Conservation (phyloP, 106 monocot species). For the Chionographis japonica region DNA sequence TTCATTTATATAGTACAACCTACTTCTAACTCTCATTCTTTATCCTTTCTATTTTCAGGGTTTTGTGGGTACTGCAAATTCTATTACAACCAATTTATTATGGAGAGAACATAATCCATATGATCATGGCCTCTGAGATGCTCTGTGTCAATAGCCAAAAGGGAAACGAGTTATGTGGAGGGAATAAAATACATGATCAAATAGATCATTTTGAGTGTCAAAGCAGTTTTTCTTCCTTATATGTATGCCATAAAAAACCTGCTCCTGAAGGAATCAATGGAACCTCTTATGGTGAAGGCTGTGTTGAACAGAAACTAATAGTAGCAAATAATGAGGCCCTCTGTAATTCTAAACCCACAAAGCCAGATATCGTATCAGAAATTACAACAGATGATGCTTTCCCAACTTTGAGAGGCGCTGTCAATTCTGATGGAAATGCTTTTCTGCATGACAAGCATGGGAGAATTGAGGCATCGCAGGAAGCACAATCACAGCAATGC, state of each 20-base stretch:
- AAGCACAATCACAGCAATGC: constrained; percentile 5
- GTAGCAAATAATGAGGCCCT: constrained; percentile 8
- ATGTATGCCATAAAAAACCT: constrained; percentile 7
- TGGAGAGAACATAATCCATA: neutral
- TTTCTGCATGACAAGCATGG: constrained; percentile 12
- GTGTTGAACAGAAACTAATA: constrained; percentile 3
- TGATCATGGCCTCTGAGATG: constrained; percentile 4
- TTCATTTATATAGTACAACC: neutral
- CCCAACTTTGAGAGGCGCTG: neutral
- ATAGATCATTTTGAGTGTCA: constrained; percentile 12
- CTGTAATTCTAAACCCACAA: constrained; percentile 4
- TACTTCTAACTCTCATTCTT: neutral
- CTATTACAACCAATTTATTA: neutral
- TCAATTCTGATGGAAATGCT: constrained; percentile 13
- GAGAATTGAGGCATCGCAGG: constrained; percentile 10
- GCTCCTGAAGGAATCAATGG: constrained; percentile 16
- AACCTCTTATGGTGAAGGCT: constrained; percentile 3
- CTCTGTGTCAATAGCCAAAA: neutral
- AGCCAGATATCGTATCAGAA: constrained; percentile 8
- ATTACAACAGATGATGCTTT: neutral
- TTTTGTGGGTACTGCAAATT: neutral
- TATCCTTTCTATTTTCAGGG: neutral
- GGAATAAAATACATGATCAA: constrained; percentile 6
- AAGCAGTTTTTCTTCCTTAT: constrained; percentile 16
- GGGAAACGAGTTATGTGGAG: neutral